phyloP scores from a whole-genome alignment of 140 eudicot genomes.

The Stevia rebaudiana region DNA sequence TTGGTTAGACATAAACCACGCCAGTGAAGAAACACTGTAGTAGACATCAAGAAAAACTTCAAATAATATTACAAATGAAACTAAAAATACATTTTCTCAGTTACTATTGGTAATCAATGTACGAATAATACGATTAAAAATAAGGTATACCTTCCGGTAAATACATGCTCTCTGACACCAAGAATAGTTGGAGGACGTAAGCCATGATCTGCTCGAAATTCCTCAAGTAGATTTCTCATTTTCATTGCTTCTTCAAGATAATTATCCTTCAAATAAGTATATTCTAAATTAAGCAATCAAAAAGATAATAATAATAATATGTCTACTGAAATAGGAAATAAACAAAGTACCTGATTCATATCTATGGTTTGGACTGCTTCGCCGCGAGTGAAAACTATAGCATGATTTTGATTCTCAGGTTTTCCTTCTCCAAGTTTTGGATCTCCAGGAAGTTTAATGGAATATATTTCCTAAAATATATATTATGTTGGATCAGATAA shows the following conservation, averaged over 20 bases:
- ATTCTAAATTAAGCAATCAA: background rate
- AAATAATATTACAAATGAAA: conserved; percentile 5
- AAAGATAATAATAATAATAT: background rate
- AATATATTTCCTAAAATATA: conserved; percentile 70
- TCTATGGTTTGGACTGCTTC: conserved; percentile 96
- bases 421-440: conserved; percentile 99
- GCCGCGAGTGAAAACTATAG: conserved; percentile 93
- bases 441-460: conserved; percentile 96
- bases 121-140: background rate
- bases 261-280: conserved; percentile 61
- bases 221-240: conserved; percentile 92
- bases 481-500: conserved; percentile 7
- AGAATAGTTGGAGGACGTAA: conserved; percentile 93
- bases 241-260: conserved; percentile 98
- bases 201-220: conserved; percentile 75
- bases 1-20: conserved; percentile 99
- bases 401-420: conserved; percentile 98
- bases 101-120: background rate
- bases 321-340: conserved; percentile 2
- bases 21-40: conserved; percentile 96
- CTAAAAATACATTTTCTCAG: background rate
- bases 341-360: conserved; percentile 75
- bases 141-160: conserved; percentile 81
- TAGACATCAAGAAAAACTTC: background rate
- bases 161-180: conserved; percentile 97